Base-by-base conservation (phyloP, 306 rosid species). In the Pachyrhizus erosus region DNA sequence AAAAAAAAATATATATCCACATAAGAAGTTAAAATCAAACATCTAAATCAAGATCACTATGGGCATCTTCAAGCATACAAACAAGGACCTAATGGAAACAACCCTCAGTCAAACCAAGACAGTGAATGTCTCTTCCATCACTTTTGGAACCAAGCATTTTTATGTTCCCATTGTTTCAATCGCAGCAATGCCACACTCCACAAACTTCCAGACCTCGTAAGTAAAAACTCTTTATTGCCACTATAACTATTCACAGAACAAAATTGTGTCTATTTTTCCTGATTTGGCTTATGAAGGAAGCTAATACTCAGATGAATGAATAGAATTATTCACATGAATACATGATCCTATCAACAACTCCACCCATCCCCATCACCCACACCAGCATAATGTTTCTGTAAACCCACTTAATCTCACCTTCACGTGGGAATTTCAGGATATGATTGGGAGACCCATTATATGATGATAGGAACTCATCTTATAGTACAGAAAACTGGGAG, bases 121-220 rank as follows among this genome's bases (percentile, higher is more conserved):
- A 46, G n/a, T n/a, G n/a, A n/a, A n/a, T n/a, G 21, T 23, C 23
- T 64, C 21, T 24, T 6, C 34, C 48, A 29, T 40, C 54, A 37
- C 69, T 21, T 75, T 37, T 9, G 33, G 49, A 55, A 34, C 39
- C 24, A 37, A 12, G 69, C 26, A 75, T n/a, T n/a, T 37, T 75
- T 70, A 9, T 37, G 17, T 39, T 40, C 24, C 39, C 14, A 75
- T 75, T 55, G 79, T 75, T 70, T 75, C 24, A 75, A 37, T 75
- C 8, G 24, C 17, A 14, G 12, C 9, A 34, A 37, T 40, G 4
- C 24, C 42, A 55, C 3, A 51, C 79, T 75, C 9, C 39, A 57
- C 11, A 20, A 54, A 74, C 40, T 54, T 74, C 23, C 1, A 31
- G 95, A 46, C 8, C 14, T 45, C 17, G 23, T 13, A 12, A 14